These are phyloP conservation scores for Musa troglodytarum DNA, from an alignment of 176 grass and related monocot genomes.

Conservation along the genomic window DNA sequence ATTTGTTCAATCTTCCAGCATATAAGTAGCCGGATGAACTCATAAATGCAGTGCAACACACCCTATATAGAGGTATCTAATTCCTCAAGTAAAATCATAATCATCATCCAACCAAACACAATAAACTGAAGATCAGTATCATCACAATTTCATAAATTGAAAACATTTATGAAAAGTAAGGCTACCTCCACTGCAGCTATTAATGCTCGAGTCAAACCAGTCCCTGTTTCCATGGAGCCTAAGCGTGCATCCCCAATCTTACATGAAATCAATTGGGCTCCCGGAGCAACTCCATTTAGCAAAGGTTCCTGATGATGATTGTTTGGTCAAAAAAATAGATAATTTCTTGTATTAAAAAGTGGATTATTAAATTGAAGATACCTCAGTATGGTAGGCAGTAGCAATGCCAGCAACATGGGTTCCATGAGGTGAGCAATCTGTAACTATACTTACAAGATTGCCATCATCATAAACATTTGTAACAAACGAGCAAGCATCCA, in stretches of 20 bases:
- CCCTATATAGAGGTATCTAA: no score
- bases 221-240: constrained; percentile 99
- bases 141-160: constrained; percentile 21
- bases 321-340: constrained; percentile 14
- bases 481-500: constrained; percentile 95
- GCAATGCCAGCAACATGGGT: constrained; percentile 99
- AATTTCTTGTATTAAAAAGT: constrained; percentile 10
- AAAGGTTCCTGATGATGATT: constrained; percentile 61
- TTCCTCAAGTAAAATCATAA: no score
- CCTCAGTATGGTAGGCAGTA: constrained; percentile 84
- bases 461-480: constrained; percentile 91
- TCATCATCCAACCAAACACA: no score
- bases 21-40: no score
- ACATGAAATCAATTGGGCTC: constrained; percentile 94
- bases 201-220: constrained; percentile 77
- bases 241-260: constrained; percentile 95
- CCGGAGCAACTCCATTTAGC: constrained; percentile 91
- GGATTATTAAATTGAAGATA: constrained; percentile 29
- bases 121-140: background rate
- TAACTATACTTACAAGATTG: constrained; percentile 94
- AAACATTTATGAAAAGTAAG: constrained; percentile 16
- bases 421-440: constrained; percentile 92
- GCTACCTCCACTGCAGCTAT: constrained; percentile 92
- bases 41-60: no score
- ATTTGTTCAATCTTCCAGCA: no score